Evolutionary conservation across 495 filamentous ascomycete species (phyloP), one percentile per base, ranked within the genome.

Genomic region (Talaromyces stipitatus): DNA sequence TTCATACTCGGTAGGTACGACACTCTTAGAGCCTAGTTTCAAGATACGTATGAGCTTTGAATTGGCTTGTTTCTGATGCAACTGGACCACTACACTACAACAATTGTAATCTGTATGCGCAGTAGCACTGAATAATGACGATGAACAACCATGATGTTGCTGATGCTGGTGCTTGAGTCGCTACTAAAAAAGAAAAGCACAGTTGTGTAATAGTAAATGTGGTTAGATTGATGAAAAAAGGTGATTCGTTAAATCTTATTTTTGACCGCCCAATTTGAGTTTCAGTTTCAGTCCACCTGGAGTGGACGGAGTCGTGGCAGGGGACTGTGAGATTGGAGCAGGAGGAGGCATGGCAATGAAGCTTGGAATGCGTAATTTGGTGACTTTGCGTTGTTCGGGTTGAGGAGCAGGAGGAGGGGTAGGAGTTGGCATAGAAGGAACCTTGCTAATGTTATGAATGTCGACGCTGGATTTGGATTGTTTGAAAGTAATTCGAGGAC

Each of bases 401-500:
- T 54, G 58, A 60, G 56, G 27, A 16, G 58, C 8, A 30, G 27
- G 26, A 51, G 48, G 4, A 18, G 26, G 62, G 5, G 45, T 50
- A 59, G 55, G 11, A 22, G 38, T 54, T 41, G 62, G 54, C 30
- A 28, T 62, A 26, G 53, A 43, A 3, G 43, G 53, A 43, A 4
- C 24, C 36, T 60, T 14, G 60, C 48, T 14, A 67, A 64, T 16
- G 71, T 62, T 0, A 59, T 62, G 14, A 60, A 29, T 16, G 50
- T 43, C 58, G 7, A 61, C 60, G 58, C 74, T 76, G 55, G 68
- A 65, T 61, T 76, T 76, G 55, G 69, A 66, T 59, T 73, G 69
- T 57, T 78, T 78, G 65, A 78, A 78, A 23, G 72, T 76, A 55
- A 78, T 75, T 0, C 73, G 66, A 22, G 73, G 70, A 30, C 61